Evolutionary conservation across 2,329 filamentous ascomycete genomes (phyloP), one percentile per base, ranked within the genome.

Genomic region (Mariannaea sp.): DNA sequence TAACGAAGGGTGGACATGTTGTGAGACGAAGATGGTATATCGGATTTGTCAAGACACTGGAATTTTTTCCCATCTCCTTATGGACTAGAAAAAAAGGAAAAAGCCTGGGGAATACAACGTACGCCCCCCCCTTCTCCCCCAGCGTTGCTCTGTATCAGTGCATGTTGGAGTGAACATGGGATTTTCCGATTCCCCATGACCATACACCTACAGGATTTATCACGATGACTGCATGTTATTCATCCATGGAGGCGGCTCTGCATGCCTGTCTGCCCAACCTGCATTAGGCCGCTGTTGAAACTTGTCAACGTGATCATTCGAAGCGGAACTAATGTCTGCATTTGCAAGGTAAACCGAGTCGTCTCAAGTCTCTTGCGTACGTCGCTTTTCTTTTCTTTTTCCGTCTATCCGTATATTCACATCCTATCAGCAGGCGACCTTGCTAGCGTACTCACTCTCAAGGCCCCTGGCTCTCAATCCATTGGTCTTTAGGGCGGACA

Each of bases 121-220:
- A n/a, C n/a, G n/a, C n/a, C n/a, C n/a, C n/a, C n/a, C n/a, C n/a
- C n/a, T n/a, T n/a, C n/a, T n/a, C n/a, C n/a, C n/a, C n/a, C n/a
- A n/a, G n/a, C n/a, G n/a, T n/a, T n/a, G n/a, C n/a, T n/a, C n/a
- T n/a, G n/a, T n/a, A n/a, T n/a, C 7, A 20, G 30, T 16, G 38
- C 24, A 16, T 36, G 55, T 29, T 42, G 46, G 29, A 14, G 12
- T 41, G 27, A 51, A 20, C 22, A 55, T 58, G 35, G 39, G 39
- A 49, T 47, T 46, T 22, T 48, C 27, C 44, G 24, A n/a, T 44
- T 41, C 32, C 49, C 45, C 45, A 53, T 22, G 35, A 33, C 24
- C n/a, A 17, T 17, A 17, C n/a, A n/a, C n/a, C n/a, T n/a, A n/a
- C n/a, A n/a, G n/a, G n/a, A n/a, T 7, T 14, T 35, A 8, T 35